Evolutionary conservation across 352 stramenopile species (phyloP).

Genomic region (Plasmopara viticola): DNA sequence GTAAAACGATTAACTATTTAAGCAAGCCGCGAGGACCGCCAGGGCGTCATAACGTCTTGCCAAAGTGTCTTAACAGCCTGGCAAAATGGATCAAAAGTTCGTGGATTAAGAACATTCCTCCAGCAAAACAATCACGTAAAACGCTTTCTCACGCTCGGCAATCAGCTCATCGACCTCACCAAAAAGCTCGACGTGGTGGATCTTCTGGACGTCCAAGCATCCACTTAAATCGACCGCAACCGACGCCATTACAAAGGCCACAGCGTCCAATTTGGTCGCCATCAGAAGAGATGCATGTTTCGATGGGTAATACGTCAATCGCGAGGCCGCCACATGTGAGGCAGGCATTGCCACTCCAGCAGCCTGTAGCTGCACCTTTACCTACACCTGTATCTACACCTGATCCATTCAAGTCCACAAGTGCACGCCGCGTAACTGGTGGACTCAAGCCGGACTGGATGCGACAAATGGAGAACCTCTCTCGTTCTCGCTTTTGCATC

Average conservation of each 20-base stretch:
- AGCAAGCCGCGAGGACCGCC: constrained; percentile 35
- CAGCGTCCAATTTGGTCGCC: constrained; percentile 9
- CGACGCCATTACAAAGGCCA: constrained; percentile 15
- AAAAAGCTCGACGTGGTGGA: constrained; percentile 23
- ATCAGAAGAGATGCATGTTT: constrained; percentile 10
- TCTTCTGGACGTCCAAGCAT: constrained; percentile 14
- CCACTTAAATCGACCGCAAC: constrained; percentile 18
- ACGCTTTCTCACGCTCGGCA: constrained; percentile 1
- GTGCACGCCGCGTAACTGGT: constrained; percentile 17
- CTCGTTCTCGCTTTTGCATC: constrained; percentile 57
- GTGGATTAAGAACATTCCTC: constrained; percentile 51
- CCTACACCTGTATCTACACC: too few species aligned
- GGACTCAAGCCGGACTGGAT: constrained; percentile 74
- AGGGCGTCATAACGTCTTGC: constrained; percentile 27
- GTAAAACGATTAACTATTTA: constrained; percentile 52
- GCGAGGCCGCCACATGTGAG: constrained; percentile 8
- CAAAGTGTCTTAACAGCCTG: constrained; percentile 38
- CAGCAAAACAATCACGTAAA: constrained; percentile 8
- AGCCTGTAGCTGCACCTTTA: constrained; percentile 2
- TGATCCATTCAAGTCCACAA: constrained; percentile 2
- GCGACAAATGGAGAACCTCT: constrained; percentile 49
- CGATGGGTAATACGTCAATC: constrained; percentile 27
- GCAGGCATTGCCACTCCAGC: constrained; percentile 4
- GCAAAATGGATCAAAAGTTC: constrained; percentile 70
- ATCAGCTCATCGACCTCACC: background rate